Evolutionary conservation across 1,284 basidiomycete species (phyloP), one percentile per base, ranked within the genome.

Genomic region (Earliella scabrosa): DNA sequence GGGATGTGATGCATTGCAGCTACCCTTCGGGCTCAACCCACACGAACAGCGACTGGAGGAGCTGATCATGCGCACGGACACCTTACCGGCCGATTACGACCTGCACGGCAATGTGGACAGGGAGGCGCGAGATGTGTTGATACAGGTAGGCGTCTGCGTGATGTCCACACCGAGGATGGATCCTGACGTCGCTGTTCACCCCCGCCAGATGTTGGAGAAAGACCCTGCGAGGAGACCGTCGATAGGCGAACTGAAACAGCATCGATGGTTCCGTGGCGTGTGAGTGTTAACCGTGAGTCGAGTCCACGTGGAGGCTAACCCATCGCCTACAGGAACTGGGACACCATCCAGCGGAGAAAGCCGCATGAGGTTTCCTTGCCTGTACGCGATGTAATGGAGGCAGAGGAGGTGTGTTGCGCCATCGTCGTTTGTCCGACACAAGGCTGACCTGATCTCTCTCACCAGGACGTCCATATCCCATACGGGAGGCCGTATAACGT

Each of bases 121-220:
- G 9, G 52, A 56, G 14, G 49, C 53, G 18, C 54, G 58, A 16
- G 61, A 67, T 43, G 36, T 67, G 21, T 31, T 68, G 38, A 46
- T 45, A 4, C 57, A 60, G 58, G 65, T 66, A n/a, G n/a, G 23
- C 7, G 56, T 49, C 16, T n/a, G n/a, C n/a, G n/a, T n/a, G n/a
- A n/a, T n/a, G n/a, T n/a, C n/a, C n/a, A n/a, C n/a, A n/a, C n/a
- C n/a, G n/a, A n/a, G n/a, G n/a, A n/a, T n/a, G n/a, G n/a, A n/a
- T n/a, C n/a, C n/a, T n/a, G n/a, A n/a, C n/a, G n/a, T n/a, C n/a
- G n/a, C n/a, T n/a, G n/a, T n/a, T n/a, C n/a, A n/a, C 11, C n/a
- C 29, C 4, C 11, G 27, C 16, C 20, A 68, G 66, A 66, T 70
- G 64, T 52, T 71, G 13, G 59, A 64, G 51, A 66, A 65, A 45